Base-by-base conservation (phyloP, 805 yeast species). In the Blastobotrys peoriensis region DNA sequence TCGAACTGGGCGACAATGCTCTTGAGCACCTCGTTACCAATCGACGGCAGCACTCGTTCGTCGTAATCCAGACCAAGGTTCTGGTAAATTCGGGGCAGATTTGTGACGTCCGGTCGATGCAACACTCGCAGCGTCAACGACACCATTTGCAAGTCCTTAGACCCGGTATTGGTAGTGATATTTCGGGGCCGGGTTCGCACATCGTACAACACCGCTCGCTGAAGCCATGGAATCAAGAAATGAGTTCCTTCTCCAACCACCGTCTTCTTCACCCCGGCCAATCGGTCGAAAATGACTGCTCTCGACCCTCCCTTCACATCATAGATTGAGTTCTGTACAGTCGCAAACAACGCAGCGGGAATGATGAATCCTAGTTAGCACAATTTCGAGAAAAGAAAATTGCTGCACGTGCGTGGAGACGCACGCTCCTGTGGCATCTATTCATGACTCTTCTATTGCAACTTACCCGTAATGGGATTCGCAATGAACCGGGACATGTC, bases 201-300 rank as follows among this genome's bases (percentile, higher is more conserved):
- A 64, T 93, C 98, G 64, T 76, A 93, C 15, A 87, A 69, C 40
- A 93, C 75, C 2, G 98, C 94, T 63, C 79, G 81, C 64, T 93
- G 98, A 53, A 93, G 71, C 98, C 98, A 93, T 43, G 98, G 98
- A 43, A 93, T 65, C 52, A 89, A 70, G 65, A 93, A 93, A 66
- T 93, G 98, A 19, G 98, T 85, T 48, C 98, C 98, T 69, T 93
- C 98, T 22, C 97, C 96, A 48, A 89, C 73, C 19, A 93, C 97
- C n/a, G 70, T 69, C 57, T 79, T 80, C 64, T 86, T 83, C 43
- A 93, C 95, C 69, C 98, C 98, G 36, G 75, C 69, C 47, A 93
- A 66, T 57, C 98, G 75, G 70, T 93, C 98, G 61, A 93, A 93
- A 51, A 93, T 84, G 43, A 93, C 95, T 19, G 97, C 98, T 63